These are phyloP conservation scores for Camellia lanceoleosa DNA, from an alignment of 148 eudicot genomes.

Conservation along the genomic window DNA sequence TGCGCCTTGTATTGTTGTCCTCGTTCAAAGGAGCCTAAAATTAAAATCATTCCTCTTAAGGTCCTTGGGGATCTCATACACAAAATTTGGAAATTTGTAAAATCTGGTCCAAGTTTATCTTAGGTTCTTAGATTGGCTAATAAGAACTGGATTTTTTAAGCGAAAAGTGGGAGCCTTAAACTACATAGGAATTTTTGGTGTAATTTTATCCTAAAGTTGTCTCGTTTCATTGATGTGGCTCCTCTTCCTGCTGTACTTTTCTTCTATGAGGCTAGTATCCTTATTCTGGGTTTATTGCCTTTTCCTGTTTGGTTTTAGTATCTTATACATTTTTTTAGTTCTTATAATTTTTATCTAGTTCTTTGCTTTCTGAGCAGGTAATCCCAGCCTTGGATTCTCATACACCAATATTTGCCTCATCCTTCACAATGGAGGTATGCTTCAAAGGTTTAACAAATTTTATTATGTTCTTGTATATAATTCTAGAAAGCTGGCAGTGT, in stretches of 20 bases:
- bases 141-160: not conserved
- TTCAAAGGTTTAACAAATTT: not conserved
- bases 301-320: not conserved
- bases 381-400: slow-evolving; percentile 84
- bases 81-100: not conserved
- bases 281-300: too few species aligned
- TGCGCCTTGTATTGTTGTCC: too few species aligned
- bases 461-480: not conserved
- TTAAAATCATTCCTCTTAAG: too few species aligned
- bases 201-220: too few species aligned
- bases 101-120: not conserved
- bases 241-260: too few species aligned
- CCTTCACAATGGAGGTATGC: slow-evolving; percentile 96
- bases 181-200: not conserved
- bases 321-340: too few species aligned
- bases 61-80: not conserved
- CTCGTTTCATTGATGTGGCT: too few species aligned
- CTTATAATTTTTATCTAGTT: not conserved
- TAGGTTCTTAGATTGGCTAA: not conserved
- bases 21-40: too few species aligned
- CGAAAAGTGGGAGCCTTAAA: not conserved
- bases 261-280: too few species aligned
- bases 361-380: slow-evolving; percentile 52
- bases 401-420: slow-evolving; percentile 94
- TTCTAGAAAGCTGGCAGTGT: not conserved